Conservation (phyloP, 257 asterid species). For the Solanum sejunctum region DNA sequence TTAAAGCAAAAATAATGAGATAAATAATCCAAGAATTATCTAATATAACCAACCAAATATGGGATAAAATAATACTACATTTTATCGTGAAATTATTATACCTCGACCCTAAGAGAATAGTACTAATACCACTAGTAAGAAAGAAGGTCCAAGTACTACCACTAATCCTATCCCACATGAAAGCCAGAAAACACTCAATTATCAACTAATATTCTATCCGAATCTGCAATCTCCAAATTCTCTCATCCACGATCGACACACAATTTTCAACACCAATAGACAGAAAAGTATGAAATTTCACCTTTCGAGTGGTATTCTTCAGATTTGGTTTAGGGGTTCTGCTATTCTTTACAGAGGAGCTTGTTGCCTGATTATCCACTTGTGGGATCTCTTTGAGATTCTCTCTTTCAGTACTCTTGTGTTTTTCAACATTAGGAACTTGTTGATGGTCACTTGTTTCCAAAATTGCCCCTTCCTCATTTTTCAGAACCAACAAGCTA, state of each 20-base stretch:
- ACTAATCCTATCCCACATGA: background rate
- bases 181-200: background rate
- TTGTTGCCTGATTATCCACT: background rate
- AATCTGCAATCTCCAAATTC: background rate
- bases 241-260: background rate
- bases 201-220: background rate
- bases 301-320: conserved; percentile 37
- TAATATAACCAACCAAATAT: too few relatives aligned
- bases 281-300: conserved; percentile 4
- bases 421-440: background rate
- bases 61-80: too few relatives aligned
- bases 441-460: conserved; percentile 20
- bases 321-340: conserved; percentile 14
- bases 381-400: conserved; percentile 9
- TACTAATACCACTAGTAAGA: background rate
- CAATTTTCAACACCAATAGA: background rate
- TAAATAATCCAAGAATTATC: too few relatives aligned
- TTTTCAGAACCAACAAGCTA: background rate
- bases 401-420: background rate
- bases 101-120: background rate
- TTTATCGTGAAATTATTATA: too few relatives aligned
- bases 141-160: background rate
- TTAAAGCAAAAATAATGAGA: too few relatives aligned
- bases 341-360: conserved; percentile 13
- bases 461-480: conserved; percentile 16